Conservation (phyloP, 352 stramenopile genomes). For the Phytophthora multivora region DNA sequence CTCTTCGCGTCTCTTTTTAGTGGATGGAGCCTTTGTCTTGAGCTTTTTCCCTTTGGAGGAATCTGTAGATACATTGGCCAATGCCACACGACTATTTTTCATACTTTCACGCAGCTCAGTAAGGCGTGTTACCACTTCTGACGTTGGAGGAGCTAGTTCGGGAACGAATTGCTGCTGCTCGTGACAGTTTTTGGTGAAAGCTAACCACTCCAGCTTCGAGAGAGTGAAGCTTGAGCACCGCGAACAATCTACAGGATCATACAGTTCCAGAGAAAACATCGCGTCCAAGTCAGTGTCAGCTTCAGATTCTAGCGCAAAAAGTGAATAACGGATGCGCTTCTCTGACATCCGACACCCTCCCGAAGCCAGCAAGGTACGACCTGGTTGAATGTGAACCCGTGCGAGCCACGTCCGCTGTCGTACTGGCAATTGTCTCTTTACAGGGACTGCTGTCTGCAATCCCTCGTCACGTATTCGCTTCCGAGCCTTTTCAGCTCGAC, state of each 20-base stretch:
- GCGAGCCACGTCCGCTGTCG: constrained; percentile 38
- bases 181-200: constrained; percentile 48
- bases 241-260: constrained; percentile 32
- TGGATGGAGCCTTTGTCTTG: constrained; percentile 20
- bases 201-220: constrained; percentile 45
- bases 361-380: constrained; percentile 20
- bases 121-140: constrained; percentile 19
- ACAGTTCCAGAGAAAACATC: constrained; percentile 47
- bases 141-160: constrained; percentile 26
- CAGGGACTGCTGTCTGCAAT: neutral
- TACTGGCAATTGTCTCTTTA: neutral
- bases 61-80: constrained; percentile 5
- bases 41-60: constrained; percentile 28
- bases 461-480: constrained; percentile 31
- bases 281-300: neutral
- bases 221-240: constrained; percentile 22
- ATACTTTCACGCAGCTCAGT: constrained; percentile 15
- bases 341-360: constrained; percentile 30
- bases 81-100: constrained; percentile 5
- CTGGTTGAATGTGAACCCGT: constrained; percentile 28
- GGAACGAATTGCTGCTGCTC: constrained; percentile 41
- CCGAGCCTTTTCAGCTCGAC: constrained; percentile 21
- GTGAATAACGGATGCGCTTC: constrained; percentile 33
- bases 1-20: constrained; percentile 34
- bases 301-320: constrained; percentile 32